Evolutionary conservation across 1,284 basidiomycete genomes (phyloP).

Genomic region (Veloporphyrellus conicus): DNA sequence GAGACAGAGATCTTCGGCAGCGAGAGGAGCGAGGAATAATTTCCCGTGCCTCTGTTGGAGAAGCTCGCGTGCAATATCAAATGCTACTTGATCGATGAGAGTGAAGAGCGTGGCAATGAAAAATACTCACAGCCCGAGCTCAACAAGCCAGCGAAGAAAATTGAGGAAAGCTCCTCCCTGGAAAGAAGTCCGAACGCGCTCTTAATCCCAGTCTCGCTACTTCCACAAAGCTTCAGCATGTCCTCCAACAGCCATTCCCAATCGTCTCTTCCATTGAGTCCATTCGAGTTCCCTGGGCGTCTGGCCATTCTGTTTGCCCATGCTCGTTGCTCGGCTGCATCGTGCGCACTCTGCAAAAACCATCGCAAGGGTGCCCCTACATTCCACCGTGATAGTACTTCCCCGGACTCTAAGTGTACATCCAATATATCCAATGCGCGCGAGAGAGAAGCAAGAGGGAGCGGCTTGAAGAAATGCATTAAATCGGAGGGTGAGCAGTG

Average conservation of each 20-base stretch:
- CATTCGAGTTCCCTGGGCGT: conserved; percentile 56
- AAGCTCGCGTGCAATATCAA: conserved; percentile 70
- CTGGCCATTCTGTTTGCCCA: conserved; percentile 85
- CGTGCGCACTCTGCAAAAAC: conserved; percentile 74
- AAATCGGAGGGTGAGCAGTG: conserved; percentile 66
- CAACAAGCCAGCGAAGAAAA: conserved; percentile 81
- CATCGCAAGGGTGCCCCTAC: conserved; percentile 76
- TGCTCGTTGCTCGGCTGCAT: conserved; percentile 69
- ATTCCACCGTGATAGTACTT: conserved; percentile 83
- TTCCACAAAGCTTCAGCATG: conserved; percentile 77
- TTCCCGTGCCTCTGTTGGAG: conserved; percentile 53
- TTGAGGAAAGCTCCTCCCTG: conserved; percentile 65
- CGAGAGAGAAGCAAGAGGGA: conserved; percentile 70
- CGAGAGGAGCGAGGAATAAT: conserved; percentile 46
- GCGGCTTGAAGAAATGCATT: conserved; percentile 75
- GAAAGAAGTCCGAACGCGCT: conserved; percentile 79
- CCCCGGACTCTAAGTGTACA: conserved; percentile 88
- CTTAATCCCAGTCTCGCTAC: conserved; percentile 55
- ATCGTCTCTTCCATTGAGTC: conserved; percentile 60
- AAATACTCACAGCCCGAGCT: conserved; percentile 79
- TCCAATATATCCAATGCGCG: conserved; percentile 85
- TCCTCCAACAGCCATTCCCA: conserved; percentile 87
- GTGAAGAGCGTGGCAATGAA: conserved; percentile 5
- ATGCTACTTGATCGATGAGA: conserved; percentile 49
- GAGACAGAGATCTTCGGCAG: conserved; percentile 76